Percentiles rank a stretch among this genome's conserved stretches.
Conservation (phyloP, 768 basidiomycete species). For the Strobilomyces dryophilus region DNA sequence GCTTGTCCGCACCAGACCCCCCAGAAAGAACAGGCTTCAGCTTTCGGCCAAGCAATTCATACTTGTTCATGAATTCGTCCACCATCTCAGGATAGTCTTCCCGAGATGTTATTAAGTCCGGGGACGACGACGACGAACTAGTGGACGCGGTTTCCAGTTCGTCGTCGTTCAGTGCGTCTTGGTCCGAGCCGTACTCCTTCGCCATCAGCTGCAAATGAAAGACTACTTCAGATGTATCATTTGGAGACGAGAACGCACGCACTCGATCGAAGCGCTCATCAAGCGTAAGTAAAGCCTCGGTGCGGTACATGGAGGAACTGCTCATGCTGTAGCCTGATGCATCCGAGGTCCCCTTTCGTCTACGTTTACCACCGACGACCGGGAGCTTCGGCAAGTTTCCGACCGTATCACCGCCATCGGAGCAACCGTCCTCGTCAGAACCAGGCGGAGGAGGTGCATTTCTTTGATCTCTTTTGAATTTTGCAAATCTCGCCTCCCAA, state of each 20-base stretch:
- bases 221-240: background rate
- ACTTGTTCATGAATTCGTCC: slow-evolving; percentile 90
- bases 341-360: slow-evolving; percentile 71
- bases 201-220: slow-evolving; percentile 55
- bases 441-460: slow-evolving; percentile 26
- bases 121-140: slow-evolving; percentile 44
- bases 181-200: slow-evolving; percentile 68
- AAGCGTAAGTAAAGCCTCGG: slow-evolving; percentile 79
- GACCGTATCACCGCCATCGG: slow-evolving; percentile 80
- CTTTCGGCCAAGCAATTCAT: slow-evolving; percentile 86
- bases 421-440: slow-evolving; percentile 50
- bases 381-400: slow-evolving; percentile 69
- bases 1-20: slow-evolving; percentile 69
- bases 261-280: slow-evolving; percentile 96
- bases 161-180: slow-evolving; percentile 47
- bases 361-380: slow-evolving; percentile 74
- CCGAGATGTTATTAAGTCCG: slow-evolving; percentile 74
- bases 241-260: slow-evolving; percentile 17
- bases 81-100: slow-evolving; percentile 90
- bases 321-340: slow-evolving; percentile 97
- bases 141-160: slow-evolving; percentile 42
- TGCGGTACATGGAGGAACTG: slow-evolving; percentile 93
- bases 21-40: slow-evolving; percentile 74
- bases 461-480: slow-evolving; percentile 61
- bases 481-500: slow-evolving; percentile 80